phyloP scores from a whole-genome alignment of 139 green algal species.

The Coelastrella sp. region DNA sequence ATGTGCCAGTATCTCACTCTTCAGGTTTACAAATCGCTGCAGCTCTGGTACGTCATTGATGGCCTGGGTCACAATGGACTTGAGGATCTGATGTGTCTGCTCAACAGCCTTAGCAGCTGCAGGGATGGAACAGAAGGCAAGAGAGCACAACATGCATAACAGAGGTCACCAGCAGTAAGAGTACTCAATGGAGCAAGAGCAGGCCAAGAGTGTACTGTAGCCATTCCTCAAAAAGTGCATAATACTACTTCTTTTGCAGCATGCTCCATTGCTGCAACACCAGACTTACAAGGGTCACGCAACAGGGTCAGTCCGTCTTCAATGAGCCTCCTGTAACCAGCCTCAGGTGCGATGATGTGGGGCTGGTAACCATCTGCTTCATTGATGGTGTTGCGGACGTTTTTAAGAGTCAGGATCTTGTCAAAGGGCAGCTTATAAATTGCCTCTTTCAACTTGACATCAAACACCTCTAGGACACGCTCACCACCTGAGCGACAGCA shows the following conservation, averaged over 20 bases:
- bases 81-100: slow-evolving; percentile 79
- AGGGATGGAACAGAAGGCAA: not conserved
- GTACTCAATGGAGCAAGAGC: no score
- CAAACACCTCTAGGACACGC: slow-evolving; percentile 91
- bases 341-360: slow-evolving; percentile 97
- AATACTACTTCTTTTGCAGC: not conserved
- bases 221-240: not conserved
- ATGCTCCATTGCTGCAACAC: not conserved
- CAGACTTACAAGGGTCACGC: slow-evolving; percentile 58
- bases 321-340: slow-evolving; percentile 94
- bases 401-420: slow-evolving; percentile 88
- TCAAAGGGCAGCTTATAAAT: slow-evolving; percentile 91
- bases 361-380: slow-evolving; percentile 97
- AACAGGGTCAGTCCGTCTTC: slow-evolving; percentile 77
- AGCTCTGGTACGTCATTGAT: slow-evolving; percentile 78
- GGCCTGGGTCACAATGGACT: slow-evolving; percentile 83
- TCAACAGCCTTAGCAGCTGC: slow-evolving; percentile 41
- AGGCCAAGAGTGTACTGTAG: no score
- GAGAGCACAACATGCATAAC: no score
- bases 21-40: slow-evolving; percentile 83
- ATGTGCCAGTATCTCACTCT: slow-evolving; percentile 81
- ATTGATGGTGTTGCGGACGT: slow-evolving; percentile 89
- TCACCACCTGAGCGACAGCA: slow-evolving; percentile 74
- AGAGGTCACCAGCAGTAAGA: no score
- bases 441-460: slow-evolving; percentile 90